phyloP scores from a whole-genome alignment of 2,329 filamentous ascomycete species.

The Tolypocladium sp. region DNA sequence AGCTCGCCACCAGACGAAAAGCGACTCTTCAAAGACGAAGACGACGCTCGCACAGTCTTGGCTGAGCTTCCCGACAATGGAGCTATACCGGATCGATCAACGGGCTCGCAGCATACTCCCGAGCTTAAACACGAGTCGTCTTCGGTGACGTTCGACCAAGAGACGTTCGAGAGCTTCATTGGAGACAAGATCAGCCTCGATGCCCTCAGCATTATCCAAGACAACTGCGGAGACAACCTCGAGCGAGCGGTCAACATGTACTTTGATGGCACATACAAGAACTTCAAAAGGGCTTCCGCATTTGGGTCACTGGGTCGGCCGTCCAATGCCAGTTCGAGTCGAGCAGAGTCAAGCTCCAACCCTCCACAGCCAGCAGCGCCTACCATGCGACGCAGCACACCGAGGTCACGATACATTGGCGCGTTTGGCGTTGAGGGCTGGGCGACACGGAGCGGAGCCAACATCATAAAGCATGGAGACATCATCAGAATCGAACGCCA shows the following conservation, averaged over 20 bases:
- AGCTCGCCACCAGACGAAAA: conserved; percentile 13
- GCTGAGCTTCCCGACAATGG: conserved; percentile 7
- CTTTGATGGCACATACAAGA: conserved; percentile 59
- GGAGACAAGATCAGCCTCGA: conserved; percentile 45
- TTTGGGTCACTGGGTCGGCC: not conserved
- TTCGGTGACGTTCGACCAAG: conserved; percentile 41
- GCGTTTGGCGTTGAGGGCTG: conserved; percentile 88
- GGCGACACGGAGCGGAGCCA: conserved; percentile 75
- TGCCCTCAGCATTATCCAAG: conserved; percentile 39
- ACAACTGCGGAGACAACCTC: conserved; percentile 46
- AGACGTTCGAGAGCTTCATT: conserved; percentile 49
- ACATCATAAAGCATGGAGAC: conserved; percentile 73
- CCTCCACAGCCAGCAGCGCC: conserved; percentile 5
- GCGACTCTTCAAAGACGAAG: conserved; percentile 15
- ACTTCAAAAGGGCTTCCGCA: conserved; percentile 21
- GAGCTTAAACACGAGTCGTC: conserved; percentile 13
- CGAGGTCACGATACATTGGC: conserved; percentile 64
- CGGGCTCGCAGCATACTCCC: conserved; percentile 4
- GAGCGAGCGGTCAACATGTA: conserved; percentile 61
- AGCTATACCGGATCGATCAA: conserved; percentile 2
- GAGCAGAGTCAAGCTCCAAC: conserved; percentile 1
- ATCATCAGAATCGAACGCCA: conserved; percentile 78
- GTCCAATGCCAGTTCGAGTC: conserved; percentile 2
- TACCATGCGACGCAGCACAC: conserved; percentile 17
- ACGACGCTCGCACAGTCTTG: conserved; percentile 6